Conservation (phyloP, 2,329 filamentous ascomycete species). For the Sphaerulina musiva region DNA sequence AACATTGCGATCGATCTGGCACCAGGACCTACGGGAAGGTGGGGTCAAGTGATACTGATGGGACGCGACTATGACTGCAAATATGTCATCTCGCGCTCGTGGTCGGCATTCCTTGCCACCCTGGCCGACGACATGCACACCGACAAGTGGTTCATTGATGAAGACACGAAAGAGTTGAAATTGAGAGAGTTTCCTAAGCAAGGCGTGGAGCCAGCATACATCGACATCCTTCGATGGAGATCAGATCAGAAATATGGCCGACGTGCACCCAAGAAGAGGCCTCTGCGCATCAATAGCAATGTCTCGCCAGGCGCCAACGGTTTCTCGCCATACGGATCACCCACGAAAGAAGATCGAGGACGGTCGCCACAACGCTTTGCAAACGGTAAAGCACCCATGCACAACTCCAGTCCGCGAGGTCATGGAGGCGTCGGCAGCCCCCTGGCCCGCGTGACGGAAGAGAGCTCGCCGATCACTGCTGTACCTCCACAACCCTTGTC, state of each 20-base stretch:
- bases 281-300: conserved; percentile 45
- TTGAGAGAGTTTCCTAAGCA: conserved; percentile 83
- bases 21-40: conserved; percentile 80
- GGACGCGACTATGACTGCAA: conserved; percentile 98
- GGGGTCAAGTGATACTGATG: conserved; percentile 95
- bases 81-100: conserved; percentile 89
- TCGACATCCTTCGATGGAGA: conserved; percentile 92
- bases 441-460: conserved; percentile 68
- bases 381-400: conserved; percentile 53
- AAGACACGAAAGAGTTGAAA: conserved; percentile 86
- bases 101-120: conserved; percentile 76
- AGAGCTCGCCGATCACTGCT: conserved; percentile 37
- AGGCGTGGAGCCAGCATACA: conserved; percentile 84
- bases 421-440: conserved; percentile 58
- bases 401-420: conserved; percentile 58
- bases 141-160: conserved; percentile 85
- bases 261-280: conserved; percentile 43
- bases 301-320: conserved; percentile 44
- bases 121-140: conserved; percentile 87
- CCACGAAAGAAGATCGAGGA: conserved; percentile 57
- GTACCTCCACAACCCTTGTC: conserved; percentile 31
- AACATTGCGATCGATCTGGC: conserved; percentile 90
- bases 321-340: conserved; percentile 58
- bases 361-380: conserved; percentile 62
- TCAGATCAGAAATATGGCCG: conserved; percentile 89